Evolutionary conservation across 2,329 filamentous ascomycete species (phyloP), one percentile per base, ranked within the genome.

Genomic region (Basipetospora sp.): DNA sequence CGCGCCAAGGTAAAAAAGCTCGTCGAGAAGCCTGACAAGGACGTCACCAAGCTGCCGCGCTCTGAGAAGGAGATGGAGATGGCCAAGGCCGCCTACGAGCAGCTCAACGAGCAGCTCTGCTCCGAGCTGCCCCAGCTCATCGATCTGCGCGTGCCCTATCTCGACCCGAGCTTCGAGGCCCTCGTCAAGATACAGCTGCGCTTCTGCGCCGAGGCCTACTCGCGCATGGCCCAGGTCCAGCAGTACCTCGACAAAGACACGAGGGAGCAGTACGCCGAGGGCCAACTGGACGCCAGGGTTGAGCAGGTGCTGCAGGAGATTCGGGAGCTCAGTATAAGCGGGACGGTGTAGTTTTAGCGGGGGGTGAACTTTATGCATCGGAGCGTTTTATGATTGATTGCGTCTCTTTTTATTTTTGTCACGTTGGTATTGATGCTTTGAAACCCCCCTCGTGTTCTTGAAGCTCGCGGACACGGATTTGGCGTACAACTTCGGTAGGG

Each of bases 221-320:
- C 79, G 44, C 72, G 90, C 34, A 98, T 98, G 90, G 90, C 92
- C 18, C 92, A 98, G 64, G 92, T 98, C 41, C 90, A 98, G 64
- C 90, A 98, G 63, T 96, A 94, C 57, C 69, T 98, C 22, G 90
- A 96, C 55, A 81, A 88, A 20, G 86, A 94, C 53, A 96, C 88
- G 37, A 73, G 90, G 57, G 90, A 98, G 47, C 82, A 94, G 60
- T 98, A 98, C 58, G 90, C 90, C 2, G 77, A 86, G 50, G 90
- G 90, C 18, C 83, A 94, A 47, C 64, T 98, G 49, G 90, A 98
- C 56, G 80, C 77, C 43, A 67, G 85, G 46, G 90, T 98, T 20
- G 90, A 98, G 61, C 80, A 96, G 60, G 90, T 96, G 30, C 56
- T 98, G 60, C 87, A 94, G 54, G 87, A 98, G 66, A 98, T 98